Evolutionary conservation across 1,284 basidiomycete genomes (phyloP), one percentile per base, ranked within the genome.

Genomic region (Naganishia sp.): DNA sequence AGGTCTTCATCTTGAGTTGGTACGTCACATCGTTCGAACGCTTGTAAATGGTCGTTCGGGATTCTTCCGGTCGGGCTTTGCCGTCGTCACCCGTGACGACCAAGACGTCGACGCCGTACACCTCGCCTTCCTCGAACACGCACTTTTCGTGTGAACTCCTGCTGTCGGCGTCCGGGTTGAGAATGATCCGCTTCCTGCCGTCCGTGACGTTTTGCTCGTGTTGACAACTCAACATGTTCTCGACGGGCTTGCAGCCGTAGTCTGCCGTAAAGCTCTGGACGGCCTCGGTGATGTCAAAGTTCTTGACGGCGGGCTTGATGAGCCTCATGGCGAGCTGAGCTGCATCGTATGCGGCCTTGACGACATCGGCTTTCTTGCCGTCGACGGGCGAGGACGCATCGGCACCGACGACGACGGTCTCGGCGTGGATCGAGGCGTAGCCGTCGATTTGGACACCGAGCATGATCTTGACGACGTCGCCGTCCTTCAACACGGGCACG

Each of bases 401-500:
- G 55, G 90, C 88, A 56, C 91, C 90, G 48, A 98, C 86, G 69
- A 93, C 85, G 74, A 96, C 80, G 49, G 94, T 98, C 82, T 99
- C 95, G 31, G 68, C 68, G 46, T 69, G 68, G 16, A 69, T 61
- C 21, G 65, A 66, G 23, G 68, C 68, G 65, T 69, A 69, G 31
- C 92, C 95, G 79, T 99, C 95, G 79, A 99, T 94, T 78, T 98
- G 95, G 43, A 94, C 92, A 67, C 95, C 95, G 70, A 97, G 83
- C 81, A 95, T 91, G 71, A 99, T 83, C 83, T 98, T 98, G 75
- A 98, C 95, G 65, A 98, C 88, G 77, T 99, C 95, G 71, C 88
- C 88, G 73, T 92, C 90, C 66, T 87, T 88, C 72, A 99, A 85
- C 66, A 90, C 89, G 70, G 86, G 83, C 78, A 93, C 89, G 71